Evolutionary conservation across 2,329 filamentous ascomycete genomes (phyloP), one percentile per base, ranked within the genome.

Genomic region (Neoscytalidium dimidiatum): DNA sequence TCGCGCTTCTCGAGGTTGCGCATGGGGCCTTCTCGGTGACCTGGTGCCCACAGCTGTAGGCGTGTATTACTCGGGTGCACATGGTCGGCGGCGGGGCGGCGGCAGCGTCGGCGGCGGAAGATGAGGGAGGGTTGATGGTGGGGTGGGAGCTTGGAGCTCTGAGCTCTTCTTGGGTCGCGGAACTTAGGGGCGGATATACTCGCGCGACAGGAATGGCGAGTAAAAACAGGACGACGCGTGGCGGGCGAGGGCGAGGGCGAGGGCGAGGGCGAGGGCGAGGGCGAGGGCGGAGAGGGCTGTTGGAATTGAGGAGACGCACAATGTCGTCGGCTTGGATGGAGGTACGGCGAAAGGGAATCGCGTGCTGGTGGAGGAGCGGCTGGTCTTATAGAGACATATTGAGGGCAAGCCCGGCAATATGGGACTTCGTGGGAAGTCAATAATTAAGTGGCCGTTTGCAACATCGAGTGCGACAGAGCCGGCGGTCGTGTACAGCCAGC

Each of bases 61-160:
- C 71, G 74, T 82, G 81, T 69, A 81, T 75, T 68, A 83, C 76
- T 71, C 79, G 75, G 65, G 77, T 81, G 72, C 81, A 83, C 80
- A 82, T 83, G 70, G 62, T 60, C 68, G 64, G 62, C 66, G 61
- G 41, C 53, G 57, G 28, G 49, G 64, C 41, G 49, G 64, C 62
- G 48, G 35, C 51, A 29, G 56, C 14, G 58, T 60, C 46, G 38
- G 62, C 11, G 35, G 38, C 29, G 53, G 28, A n/a, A 60, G 52
- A 43, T 66, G 62, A 58, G 43, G 65, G 67, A 71, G 68, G 66
- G 68, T 70, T 69, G 70, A 71, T 31, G 29, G 51, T 56, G 33
- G 31, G 38, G 51, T 33, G 33, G 53, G 53, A 57, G 53, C 53
- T 43, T 57, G 53, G 5, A 41, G 38, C 53, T 60, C 56, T 71